phyloP scores from a whole-genome alignment of 2,329 filamentous ascomycete species.

The Cadophora gregata region DNA sequence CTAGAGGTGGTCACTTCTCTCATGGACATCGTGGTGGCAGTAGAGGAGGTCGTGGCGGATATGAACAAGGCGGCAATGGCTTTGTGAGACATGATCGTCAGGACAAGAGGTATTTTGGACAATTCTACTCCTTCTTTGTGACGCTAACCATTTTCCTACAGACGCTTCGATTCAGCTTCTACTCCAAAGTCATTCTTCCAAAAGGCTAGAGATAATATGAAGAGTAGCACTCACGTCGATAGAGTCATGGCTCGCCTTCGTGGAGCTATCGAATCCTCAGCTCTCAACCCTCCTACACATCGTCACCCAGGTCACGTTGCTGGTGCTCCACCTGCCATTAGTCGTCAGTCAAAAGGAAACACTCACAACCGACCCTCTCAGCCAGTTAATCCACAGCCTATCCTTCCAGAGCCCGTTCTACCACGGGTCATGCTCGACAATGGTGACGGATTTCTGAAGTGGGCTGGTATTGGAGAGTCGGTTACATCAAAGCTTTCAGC shows the following conservation, averaged over 20 bases:
- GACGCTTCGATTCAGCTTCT: background rate
- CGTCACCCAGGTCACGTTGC: background rate
- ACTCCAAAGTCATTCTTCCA: slow-evolving; percentile 11
- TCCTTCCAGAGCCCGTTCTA: background rate
- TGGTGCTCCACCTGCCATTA: background rate
- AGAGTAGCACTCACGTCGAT: background rate
- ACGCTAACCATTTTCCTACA: background rate
- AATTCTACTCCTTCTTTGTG: background rate
- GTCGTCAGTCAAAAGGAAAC: slow-evolving; percentile 3
- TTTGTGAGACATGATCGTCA: background rate
- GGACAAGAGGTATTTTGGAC: background rate
- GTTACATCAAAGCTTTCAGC: background rate
- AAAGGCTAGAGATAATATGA: background rate
- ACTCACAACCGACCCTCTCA: background rate
- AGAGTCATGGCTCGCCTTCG: slow-evolving; percentile 3
- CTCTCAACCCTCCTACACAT: background rate
- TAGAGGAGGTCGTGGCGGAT: slow-evolving; percentile 20
- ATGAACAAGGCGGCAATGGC: background rate
- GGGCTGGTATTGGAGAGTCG: slow-evolving; percentile 2
- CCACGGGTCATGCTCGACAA: background rate
- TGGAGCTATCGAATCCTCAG: background rate
- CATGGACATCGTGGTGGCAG: slow-evolving; percentile 3
- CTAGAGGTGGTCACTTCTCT: slow-evolving; percentile 14
- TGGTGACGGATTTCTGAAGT: background rate
- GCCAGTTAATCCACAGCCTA: background rate